Conservation (phyloP, 345 rosid species). For the Linum usitatissimum region DNA sequence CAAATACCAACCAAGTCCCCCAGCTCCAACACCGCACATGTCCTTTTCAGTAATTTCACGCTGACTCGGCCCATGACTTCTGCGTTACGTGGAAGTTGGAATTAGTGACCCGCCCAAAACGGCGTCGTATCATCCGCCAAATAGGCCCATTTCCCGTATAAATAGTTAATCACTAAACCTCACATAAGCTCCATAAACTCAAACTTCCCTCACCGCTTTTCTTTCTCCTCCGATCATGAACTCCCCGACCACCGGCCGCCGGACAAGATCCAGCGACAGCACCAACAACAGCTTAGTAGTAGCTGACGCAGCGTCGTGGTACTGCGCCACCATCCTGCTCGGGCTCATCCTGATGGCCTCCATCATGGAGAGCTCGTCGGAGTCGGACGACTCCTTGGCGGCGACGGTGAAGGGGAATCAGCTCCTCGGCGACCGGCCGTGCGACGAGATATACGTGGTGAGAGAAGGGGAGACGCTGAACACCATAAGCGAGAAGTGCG, state of each 20-base stretch:
- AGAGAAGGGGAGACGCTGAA: conserved; percentile 75
- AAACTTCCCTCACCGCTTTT: neutral
- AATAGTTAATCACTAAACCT: neutral
- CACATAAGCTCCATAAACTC: neutral
- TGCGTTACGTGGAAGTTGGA: neutral
- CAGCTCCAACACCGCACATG: neutral
- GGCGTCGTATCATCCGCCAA: neutral
- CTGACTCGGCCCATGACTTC: too few species aligned
- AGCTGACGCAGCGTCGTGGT: conserved; percentile 51
- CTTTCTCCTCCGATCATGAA: neutral
- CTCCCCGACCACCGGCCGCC: conserved; percentile 9
- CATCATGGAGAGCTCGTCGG: conserved; percentile 22
- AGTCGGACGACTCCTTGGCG: conserved; percentile 7
- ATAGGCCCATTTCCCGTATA: neutral
- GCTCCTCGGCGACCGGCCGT: conserved; percentile 27
- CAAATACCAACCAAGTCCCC: neutral
- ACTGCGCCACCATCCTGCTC: conserved; percentile 42
- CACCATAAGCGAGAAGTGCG: conserved; percentile 69
- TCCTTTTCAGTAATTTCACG: neutral
- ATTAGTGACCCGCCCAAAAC: neutral
- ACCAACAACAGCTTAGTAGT: conserved; percentile 2
- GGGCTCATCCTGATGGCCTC: conserved; percentile 45
- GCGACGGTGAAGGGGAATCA: conserved; percentile 35
- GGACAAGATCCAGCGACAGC: conserved; percentile 7
- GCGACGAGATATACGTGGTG: conserved; percentile 67